Percentiles rank a stretch among this genome's conserved stretches.
Conservation (phyloP, 2,329 filamentous ascomycete species). For the Triangularia verruculosa region DNA sequence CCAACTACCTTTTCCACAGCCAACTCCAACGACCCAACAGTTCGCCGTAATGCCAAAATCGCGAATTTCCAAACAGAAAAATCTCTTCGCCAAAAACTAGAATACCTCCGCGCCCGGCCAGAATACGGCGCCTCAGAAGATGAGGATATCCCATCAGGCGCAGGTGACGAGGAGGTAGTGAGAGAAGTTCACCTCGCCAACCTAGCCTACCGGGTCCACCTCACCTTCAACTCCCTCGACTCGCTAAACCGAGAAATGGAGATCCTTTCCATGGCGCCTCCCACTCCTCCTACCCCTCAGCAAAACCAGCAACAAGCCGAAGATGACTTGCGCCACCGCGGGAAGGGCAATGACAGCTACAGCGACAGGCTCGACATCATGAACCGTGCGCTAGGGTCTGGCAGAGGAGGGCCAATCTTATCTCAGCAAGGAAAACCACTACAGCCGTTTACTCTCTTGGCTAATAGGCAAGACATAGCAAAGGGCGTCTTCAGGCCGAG, state of each 20-base stretch:
- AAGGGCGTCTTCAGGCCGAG: slow-evolving; percentile 83
- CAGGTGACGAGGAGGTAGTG: slow-evolving; percentile 80
- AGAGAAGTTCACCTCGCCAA: slow-evolving; percentile 76
- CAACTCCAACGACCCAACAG: slow-evolving; percentile 55
- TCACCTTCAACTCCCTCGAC: slow-evolving; percentile 84
- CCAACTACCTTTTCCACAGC: slow-evolving; percentile 71
- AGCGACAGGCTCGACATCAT: slow-evolving; percentile 68
- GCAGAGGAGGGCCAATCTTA: slow-evolving; percentile 66
- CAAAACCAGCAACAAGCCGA: slow-evolving; percentile 32
- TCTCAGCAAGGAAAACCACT: slow-evolving; percentile 78
- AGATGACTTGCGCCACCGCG: slow-evolving; percentile 43
- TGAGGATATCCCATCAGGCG: slow-evolving; percentile 54
- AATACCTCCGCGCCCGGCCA: slow-evolving; percentile 47
- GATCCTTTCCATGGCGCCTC: slow-evolving; percentile 73
- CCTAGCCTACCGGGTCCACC: slow-evolving; percentile 69
- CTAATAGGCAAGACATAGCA: slow-evolving; percentile 70
- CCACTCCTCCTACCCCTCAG: slow-evolving; percentile 31
- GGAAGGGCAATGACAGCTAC: slow-evolving; percentile 43
- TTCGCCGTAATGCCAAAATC: slow-evolving; percentile 80
- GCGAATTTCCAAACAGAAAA: slow-evolving; percentile 82
- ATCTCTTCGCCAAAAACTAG: slow-evolving; percentile 77
- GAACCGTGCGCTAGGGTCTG: slow-evolving; percentile 46
- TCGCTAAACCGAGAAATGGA: slow-evolving; percentile 79
- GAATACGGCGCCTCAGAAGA: slow-evolving; percentile 53
- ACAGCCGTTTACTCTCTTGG: slow-evolving; percentile 84